Percentiles rank a stretch among this genome's conserved stretches.
These are phyloP conservation scores for Cordyceps fumosorosea DNA, from an alignment of 2,329 filamentous ascomycete genomes.

Conservation along the genomic window DNA sequence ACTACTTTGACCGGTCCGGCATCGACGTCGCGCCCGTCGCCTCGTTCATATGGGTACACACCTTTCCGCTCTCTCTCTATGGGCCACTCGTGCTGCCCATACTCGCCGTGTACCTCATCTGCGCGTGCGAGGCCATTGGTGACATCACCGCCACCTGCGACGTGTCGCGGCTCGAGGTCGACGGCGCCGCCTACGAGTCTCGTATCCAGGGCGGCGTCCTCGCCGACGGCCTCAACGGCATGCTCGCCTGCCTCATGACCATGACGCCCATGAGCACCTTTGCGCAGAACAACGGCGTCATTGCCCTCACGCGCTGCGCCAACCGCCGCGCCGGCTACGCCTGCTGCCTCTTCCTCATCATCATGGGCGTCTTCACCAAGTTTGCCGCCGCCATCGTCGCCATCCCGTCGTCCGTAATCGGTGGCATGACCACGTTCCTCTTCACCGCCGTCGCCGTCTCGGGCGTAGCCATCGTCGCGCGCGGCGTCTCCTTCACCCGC, in stretches of 20 bases:
- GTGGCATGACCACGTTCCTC: constrained; percentile 73
- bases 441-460: constrained; percentile 71
- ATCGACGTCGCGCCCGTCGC: constrained; percentile 66
- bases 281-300: constrained; percentile 80
- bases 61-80: constrained; percentile 66
- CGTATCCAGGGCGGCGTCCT: constrained; percentile 74
- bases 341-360: constrained; percentile 66
- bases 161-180: constrained; percentile 68
- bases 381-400: constrained; percentile 73
- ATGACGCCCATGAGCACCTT: constrained; percentile 76
- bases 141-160: constrained; percentile 79
- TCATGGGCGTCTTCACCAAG: constrained; percentile 80
- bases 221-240: constrained; percentile 69
- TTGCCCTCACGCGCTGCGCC: constrained; percentile 73
- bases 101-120: constrained; percentile 63
- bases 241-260: constrained; percentile 69
- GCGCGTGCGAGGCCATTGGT: constrained; percentile 73
- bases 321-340: constrained; percentile 76
- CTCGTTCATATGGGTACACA: constrained; percentile 74
- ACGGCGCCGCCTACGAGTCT: constrained; percentile 65
- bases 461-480: constrained; percentile 68
- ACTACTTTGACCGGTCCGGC: constrained; percentile 68
- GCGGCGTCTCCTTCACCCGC: constrained; percentile 65
- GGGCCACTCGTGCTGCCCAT: constrained; percentile 67
- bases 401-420: constrained; percentile 61